These are phyloP conservation scores for Theileria annulata DNA, from an alignment of 169 alveolate genomes.

Conservation along the genomic window DNA sequence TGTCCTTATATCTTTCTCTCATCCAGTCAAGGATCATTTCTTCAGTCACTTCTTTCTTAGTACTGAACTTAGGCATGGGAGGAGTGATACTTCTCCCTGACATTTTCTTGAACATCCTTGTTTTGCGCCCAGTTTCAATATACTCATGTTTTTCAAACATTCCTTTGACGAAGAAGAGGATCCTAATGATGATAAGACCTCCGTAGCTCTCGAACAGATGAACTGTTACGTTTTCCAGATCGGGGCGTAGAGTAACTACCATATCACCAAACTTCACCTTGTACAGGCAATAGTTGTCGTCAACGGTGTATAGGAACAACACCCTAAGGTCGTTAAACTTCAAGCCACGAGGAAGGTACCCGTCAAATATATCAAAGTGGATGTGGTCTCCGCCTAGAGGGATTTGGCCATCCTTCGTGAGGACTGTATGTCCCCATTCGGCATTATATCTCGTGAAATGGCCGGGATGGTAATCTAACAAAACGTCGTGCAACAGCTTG, in stretches of 20 bases:
- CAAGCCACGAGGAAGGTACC: slow-evolving; percentile 51
- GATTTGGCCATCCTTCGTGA: slow-evolving; percentile 46
- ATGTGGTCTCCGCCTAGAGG: slow-evolving; percentile 29
- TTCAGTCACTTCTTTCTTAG: slow-evolving; percentile 8
- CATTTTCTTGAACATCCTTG: slow-evolving; percentile 41
- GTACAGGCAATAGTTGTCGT: slow-evolving; percentile 31
- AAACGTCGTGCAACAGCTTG: slow-evolving; percentile 28
- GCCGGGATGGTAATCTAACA: slow-evolving; percentile 35
- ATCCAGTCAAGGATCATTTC: slow-evolving; percentile 37
- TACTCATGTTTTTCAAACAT: slow-evolving; percentile 50
- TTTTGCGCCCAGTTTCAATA: slow-evolving; percentile 29
- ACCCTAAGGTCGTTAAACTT: slow-evolving; percentile 55
- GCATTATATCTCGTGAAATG: slow-evolving; percentile 52
- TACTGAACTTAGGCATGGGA: slow-evolving; percentile 27
- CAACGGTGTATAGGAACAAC: slow-evolving; percentile 39
- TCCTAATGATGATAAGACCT: slow-evolving; percentile 50
- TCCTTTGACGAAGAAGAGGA: slow-evolving; percentile 43
- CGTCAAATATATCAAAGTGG: slow-evolving; percentile 56
- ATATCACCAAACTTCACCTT: slow-evolving; percentile 60
- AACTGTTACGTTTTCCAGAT: slow-evolving; percentile 50
- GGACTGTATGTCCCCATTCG: slow-evolving; percentile 67
- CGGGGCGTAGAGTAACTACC: slow-evolving; percentile 57
- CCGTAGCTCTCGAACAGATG: slow-evolving; percentile 63
- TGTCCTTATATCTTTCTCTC: slow-evolving; percentile 38
- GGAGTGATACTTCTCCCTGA: slow-evolving; percentile 44